A percentile compares a stretch with the other conserved stretches of the same genome.
Conservation (phyloP, 2,329 filamentous ascomycete species). For the Parastagonospora avenae region DNA sequence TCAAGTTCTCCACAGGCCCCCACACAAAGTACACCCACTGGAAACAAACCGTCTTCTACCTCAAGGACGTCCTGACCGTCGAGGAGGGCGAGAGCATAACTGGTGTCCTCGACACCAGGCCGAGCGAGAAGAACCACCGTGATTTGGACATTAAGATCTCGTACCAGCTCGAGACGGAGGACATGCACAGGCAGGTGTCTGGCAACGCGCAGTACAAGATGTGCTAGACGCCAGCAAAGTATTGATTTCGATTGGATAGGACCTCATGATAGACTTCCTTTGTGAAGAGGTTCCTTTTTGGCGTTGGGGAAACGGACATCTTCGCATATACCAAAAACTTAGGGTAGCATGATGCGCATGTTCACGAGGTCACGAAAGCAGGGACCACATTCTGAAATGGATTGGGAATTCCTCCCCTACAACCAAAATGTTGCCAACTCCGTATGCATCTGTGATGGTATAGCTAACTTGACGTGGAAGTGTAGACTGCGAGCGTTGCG, state of each 20-base stretch:
- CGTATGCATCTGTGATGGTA: too few relatives aligned
- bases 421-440: conserved; percentile 6
- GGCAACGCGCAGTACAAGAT: conserved; percentile 82
- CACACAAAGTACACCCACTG: conserved; percentile 99
- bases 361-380: conserved; percentile 39
- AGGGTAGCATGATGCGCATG: conserved; percentile 37
- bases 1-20: conserved; percentile 94
- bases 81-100: conserved; percentile 81
- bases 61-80: conserved; percentile 90
- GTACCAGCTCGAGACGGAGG: conserved; percentile 79
- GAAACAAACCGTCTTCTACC: conserved; percentile 99
- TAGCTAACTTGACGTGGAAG: too few relatives aligned
- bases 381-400: conserved; percentile 34
- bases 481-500: too few relatives aligned
- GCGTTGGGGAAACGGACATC: conserved; percentile 15
- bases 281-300: conserved; percentile 9
- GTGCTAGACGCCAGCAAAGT: conserved; percentile 38
- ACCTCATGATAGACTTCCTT: conserved; percentile 18
- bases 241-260: background rate
- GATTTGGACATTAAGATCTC: conserved; percentile 90
- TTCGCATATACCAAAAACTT: conserved; percentile 25
- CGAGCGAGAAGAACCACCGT: conserved; percentile 91
- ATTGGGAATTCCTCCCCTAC: conserved; percentile 46
- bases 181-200: conserved; percentile 69
- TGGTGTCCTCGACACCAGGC: conserved; percentile 78